Base-by-base conservation (phyloP, 1,284 basidiomycete genomes). In the Gymnopus androsaceus region DNA sequence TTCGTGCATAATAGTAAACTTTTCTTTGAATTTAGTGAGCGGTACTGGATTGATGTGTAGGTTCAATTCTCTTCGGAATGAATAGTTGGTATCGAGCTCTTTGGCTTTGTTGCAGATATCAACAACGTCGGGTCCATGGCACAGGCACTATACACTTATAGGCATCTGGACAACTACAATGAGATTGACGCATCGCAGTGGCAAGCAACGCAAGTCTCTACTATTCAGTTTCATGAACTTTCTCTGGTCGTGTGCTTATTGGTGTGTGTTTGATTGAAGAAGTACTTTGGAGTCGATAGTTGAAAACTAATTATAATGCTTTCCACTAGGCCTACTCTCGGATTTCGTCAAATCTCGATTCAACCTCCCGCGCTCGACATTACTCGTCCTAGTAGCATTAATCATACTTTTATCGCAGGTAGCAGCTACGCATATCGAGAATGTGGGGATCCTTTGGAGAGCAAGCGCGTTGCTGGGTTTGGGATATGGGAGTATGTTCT, bases 61-160 rank as follows among this genome's bases (percentile, higher is more conserved):
- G 86, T 72, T 12, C 4, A n/a, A 1, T 44, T 53, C n/a, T 51
- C 12, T 14, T 23, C 19, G n/a, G n/a, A n/a, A n/a, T n/a, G n/a
- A n/a, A n/a, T n/a, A n/a, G n/a, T n/a, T n/a, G n/a, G n/a, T n/a
- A n/a, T n/a, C n/a, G n/a, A n/a, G n/a, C n/a, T n/a, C n/a, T n/a
- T n/a, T n/a, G n/a, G 23, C 28, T 23, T 42, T 37, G 5, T 28
- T 17, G 14, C 61, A 92, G 89, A 91, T 65, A 97, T 97, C 75
- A 96, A 96, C 73, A 98, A 98, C 63, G 93, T 94, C 21, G 94
- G 94, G n/a, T 88, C 90, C 0, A 93, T 97, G 68, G 86, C 94
- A 0, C 87, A 92, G 67, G 92, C 92, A 0, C 77, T 98, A 12
- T 92, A 87, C 59, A 83, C 88, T 12, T 78, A 87, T 58, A 81